These are phyloP conservation scores for Silene uniflora DNA, from an alignment of 148 eudicot species.

Conservation along the genomic window DNA sequence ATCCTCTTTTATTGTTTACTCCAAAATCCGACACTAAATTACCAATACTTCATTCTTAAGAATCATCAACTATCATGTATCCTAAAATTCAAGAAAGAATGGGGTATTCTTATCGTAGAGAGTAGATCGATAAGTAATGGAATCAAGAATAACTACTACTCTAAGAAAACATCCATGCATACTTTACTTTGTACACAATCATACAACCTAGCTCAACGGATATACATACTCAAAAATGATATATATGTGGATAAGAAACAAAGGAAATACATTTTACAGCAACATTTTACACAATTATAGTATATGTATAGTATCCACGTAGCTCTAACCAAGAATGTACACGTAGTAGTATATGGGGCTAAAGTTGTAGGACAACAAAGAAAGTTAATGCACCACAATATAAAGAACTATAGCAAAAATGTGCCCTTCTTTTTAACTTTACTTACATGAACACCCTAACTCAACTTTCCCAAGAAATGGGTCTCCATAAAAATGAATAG, in stretches of 20 bases:
- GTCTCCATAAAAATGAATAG: not conserved
- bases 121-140: conserved; percentile 17
- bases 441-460: not conserved
- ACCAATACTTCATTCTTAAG: conserved; percentile 17
- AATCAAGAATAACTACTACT: conserved; percentile 9
- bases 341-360: conserved; percentile 10
- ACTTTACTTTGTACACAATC: conserved; percentile 1
- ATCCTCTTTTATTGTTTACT: too few relatives aligned
- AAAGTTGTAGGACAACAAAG: not conserved
- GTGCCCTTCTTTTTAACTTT: conserved; percentile 6
- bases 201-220: conserved; percentile 9
- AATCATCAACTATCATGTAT: conserved; percentile 3
- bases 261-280: not conserved
- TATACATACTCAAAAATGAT: not conserved
- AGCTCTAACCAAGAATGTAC: not conserved
- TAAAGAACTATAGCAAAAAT: not conserved
- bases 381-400: conserved; percentile 9
- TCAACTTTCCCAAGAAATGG: conserved; percentile 11
- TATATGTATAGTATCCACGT: not conserved
- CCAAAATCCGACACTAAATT: too few relatives aligned
- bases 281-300: not conserved
- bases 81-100: not conserved
- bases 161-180: conserved; percentile 10
- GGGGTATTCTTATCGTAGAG: conserved; percentile 20
- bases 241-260: conserved; percentile 22